phyloP scores from a whole-genome alignment of 2,329 filamentous ascomycete genomes.

The Allantophomopsis cytisporea region DNA sequence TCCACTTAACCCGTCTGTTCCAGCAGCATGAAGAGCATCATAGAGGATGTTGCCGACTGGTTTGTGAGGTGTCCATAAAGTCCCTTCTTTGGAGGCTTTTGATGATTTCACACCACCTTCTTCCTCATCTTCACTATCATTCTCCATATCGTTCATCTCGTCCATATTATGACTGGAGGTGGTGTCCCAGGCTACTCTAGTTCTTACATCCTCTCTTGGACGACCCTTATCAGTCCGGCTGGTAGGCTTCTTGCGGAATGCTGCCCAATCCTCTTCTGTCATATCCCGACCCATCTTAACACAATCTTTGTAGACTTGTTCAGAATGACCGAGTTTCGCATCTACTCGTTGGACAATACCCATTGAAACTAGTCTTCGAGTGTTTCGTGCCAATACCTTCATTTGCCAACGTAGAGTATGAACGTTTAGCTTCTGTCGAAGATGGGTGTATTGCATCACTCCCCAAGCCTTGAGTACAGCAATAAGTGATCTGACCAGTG shows the following conservation, averaged over 20 bases:
- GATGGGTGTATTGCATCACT: constrained; percentile 42
- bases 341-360: constrained; percentile 43
- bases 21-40: not conserved
- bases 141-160: not conserved
- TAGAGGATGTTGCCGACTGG: not conserved
- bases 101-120: not conserved
- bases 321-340: constrained; percentile 28
- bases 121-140: not conserved
- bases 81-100: too few species aligned
- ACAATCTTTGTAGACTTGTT: constrained; percentile 45
- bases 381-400: constrained; percentile 43
- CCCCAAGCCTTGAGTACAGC: constrained; percentile 42
- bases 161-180: not conserved
- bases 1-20: not conserved
- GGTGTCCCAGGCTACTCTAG: too few species aligned
- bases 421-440: constrained; percentile 43
- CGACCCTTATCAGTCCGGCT: constrained; percentile 14
- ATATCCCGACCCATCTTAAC: constrained; percentile 43
- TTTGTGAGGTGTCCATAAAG: not conserved
- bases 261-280: constrained; percentile 39
- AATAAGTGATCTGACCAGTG: constrained; percentile 41
- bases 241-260: constrained; percentile 28
- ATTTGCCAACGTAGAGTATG: constrained; percentile 41
- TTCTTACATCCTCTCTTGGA: constrained; percentile 10
- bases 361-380: constrained; percentile 39